These are phyloP conservation scores for Gyrodon lividus DNA, from an alignment of 768 basidiomycete genomes.

Conservation along the genomic window DNA sequence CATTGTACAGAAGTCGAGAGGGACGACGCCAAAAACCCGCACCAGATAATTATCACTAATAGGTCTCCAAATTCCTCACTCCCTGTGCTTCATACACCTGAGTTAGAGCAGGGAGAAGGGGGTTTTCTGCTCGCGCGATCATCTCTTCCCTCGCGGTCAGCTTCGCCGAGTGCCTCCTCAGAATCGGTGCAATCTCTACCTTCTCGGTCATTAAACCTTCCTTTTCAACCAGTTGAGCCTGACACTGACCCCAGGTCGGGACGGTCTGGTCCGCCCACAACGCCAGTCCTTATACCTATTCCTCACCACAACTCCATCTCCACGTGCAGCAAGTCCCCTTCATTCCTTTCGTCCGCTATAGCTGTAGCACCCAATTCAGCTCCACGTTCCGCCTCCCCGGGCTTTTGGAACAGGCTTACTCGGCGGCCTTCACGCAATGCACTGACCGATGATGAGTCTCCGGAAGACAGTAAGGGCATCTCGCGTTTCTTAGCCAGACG, in stretches of 20 bases:
- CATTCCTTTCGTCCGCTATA: background rate
- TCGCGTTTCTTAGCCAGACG: slow-evolving; percentile 23
- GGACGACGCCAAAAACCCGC: background rate
- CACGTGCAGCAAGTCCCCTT: slow-evolving; percentile 1
- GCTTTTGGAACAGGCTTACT: slow-evolving; percentile 26
- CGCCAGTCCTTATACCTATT: slow-evolving; percentile 9
- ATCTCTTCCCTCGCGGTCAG: background rate
- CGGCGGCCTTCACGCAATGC: slow-evolving; percentile 16
- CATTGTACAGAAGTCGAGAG: slow-evolving; percentile 7
- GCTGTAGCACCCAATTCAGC: slow-evolving; percentile 1
- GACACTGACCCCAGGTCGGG: background rate
- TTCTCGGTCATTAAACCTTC: background rate
- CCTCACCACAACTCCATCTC: background rate
- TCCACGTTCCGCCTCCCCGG: slow-evolving; percentile 8
- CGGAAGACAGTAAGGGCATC: slow-evolving; percentile 12
- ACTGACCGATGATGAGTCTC: slow-evolving; percentile 9
- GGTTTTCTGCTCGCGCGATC: background rate
- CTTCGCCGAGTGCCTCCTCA: slow-evolving; percentile 1
- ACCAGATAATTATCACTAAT: background rate
- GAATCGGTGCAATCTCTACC: background rate
- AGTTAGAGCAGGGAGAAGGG: background rate
- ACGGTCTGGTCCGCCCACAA: background rate
- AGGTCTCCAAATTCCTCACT: background rate
- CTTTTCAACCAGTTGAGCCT: background rate
- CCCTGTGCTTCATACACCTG: background rate